Conservation (phyloP, 768 basidiomycete genomes). For the Suillus ampliporus region DNA sequence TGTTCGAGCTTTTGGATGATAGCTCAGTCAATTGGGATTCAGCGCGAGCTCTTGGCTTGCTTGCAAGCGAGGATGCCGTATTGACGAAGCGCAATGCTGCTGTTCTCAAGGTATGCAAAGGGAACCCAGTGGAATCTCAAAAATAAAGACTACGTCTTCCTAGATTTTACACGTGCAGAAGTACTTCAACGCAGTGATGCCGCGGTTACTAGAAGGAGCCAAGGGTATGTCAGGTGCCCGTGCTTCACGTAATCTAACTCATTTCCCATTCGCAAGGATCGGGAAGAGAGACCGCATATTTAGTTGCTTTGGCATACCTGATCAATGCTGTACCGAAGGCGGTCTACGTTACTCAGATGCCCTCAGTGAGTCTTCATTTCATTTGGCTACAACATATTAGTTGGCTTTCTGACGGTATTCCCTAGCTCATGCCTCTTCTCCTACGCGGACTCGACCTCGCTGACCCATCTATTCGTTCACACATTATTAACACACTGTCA, state of each 20-base stretch:
- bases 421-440: conserved; percentile 88
- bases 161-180: conserved; percentile 79
- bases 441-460: conserved; percentile 83
- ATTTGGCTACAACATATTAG: background rate
- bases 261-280: conserved; percentile 44
- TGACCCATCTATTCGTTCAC: conserved; percentile 72
- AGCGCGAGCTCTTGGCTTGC: conserved; percentile 73
- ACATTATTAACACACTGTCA: conserved; percentile 81
- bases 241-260: background rate
- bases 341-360: conserved; percentile 72
- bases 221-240: conserved; percentile 48
- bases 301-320: conserved; percentile 84
- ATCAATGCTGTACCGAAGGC: conserved; percentile 81
- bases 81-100: conserved; percentile 82
- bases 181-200: conserved; percentile 74
- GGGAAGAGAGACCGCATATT: conserved; percentile 64
- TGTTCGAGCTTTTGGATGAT: conserved; percentile 79
- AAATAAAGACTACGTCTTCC: background rate
- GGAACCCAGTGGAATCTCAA: background rate
- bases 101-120: conserved; percentile 66
- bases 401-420: background rate
- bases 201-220: conserved; percentile 74
- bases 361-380: conserved; percentile 47
- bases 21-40: conserved; percentile 68
- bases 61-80: conserved; percentile 64